These are phyloP conservation scores for Centella asiatica DNA, from an alignment of 129 eudicot genomes.

Conservation along the genomic window DNA sequence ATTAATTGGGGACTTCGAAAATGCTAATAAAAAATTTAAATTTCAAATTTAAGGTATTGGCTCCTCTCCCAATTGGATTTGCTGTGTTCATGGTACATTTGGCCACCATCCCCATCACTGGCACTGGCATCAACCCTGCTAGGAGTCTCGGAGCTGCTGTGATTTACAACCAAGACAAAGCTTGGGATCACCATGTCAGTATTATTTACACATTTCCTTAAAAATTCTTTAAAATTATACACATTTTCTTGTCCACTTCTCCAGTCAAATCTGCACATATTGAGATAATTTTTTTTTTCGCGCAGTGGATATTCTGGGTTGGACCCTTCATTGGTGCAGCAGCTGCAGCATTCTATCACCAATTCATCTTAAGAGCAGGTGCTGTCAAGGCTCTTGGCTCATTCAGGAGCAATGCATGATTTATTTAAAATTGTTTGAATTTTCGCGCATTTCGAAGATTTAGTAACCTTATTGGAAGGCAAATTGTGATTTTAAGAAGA, in stretches of 20 bases:
- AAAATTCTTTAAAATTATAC: background rate
- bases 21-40: background rate
- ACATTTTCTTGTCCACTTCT: background rate
- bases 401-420: conserved; percentile 62
- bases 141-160: conserved; percentile 90
- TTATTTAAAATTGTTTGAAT: conserved; percentile 2
- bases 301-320: conserved; percentile 84
- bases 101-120: conserved; percentile 83
- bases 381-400: conserved; percentile 76
- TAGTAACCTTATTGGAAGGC: background rate
- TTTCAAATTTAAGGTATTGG: conserved; percentile 40
- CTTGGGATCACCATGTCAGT: conserved; percentile 70
- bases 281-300: background rate
- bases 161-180: conserved; percentile 48
- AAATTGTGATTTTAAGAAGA: conserved; percentile 4
- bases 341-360: conserved; percentile 88
- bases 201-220: background rate
- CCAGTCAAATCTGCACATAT: background rate
- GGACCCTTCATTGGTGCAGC: conserved; percentile 89
- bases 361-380: conserved; percentile 74
- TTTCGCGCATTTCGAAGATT: background rate
- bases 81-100: conserved; percentile 88
- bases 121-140: conserved; percentile 88
- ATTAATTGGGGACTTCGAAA: too few species aligned
- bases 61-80: conserved; percentile 83